These are phyloP conservation scores for Tillandsia fasciculata DNA, from an alignment of 176 grass and related monocot genomes.

Conservation along the genomic window DNA sequence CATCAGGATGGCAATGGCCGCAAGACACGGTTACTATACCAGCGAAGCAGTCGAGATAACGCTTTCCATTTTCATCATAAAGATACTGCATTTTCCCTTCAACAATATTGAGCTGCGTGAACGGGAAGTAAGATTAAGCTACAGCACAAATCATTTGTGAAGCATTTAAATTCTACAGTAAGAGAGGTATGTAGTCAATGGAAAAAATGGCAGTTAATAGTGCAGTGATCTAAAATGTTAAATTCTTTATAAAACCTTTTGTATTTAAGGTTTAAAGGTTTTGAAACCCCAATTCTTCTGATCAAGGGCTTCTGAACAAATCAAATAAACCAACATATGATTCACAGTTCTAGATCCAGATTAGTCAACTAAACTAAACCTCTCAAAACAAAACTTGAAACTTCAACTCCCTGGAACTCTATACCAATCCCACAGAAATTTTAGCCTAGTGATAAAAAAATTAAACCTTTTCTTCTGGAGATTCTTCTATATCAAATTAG, in stretches of 20 bases:
- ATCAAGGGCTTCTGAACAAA: background rate
- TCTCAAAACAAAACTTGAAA: too few species aligned
- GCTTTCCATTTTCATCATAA: slow-evolving; percentile 77
- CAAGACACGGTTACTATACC: slow-evolving; percentile 98
- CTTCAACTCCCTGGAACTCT: too few species aligned
- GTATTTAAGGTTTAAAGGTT: too few species aligned
- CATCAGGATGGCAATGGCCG: slow-evolving; percentile 83
- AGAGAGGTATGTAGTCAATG: background rate
- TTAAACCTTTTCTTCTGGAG: too few species aligned
- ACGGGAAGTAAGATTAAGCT: background rate
- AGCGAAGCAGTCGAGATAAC: slow-evolving; percentile 87
- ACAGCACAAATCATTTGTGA: background rate
- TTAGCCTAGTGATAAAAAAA: too few species aligned
- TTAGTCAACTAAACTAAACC: too few species aligned
- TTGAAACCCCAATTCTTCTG: too few species aligned
- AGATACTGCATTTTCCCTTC: slow-evolving; percentile 97
- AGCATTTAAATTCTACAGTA: background rate
- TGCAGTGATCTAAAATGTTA: too few species aligned
- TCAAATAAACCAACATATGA: background rate
- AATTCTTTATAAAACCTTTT: too few species aligned
- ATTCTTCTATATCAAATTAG: too few species aligned
- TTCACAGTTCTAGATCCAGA: background rate
- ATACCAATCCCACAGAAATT: too few species aligned
- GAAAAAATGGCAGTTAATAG: too few species aligned
- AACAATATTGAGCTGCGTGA: slow-evolving; percentile 77